phyloP scores from a whole-genome alignment of 495 filamentous ascomycete genomes.

The Platismatia glauca region DNA sequence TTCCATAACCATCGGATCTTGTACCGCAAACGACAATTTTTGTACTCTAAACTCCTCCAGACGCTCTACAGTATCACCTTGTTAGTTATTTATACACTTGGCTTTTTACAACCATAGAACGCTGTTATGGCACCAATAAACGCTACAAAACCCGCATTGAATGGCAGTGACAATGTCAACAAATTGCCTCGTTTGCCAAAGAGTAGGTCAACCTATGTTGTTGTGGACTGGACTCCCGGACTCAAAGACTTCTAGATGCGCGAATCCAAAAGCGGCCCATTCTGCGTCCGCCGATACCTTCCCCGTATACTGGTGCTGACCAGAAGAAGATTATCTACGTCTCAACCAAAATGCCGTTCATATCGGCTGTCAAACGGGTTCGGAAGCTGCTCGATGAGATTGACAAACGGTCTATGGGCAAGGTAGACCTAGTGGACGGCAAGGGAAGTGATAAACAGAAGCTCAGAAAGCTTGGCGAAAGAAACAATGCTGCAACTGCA shows the following conservation, averaged over 20 bases:
- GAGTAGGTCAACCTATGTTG: slow-evolving; percentile 28
- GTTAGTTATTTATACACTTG: not conserved
- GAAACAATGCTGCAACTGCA: not conserved
- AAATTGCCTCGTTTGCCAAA: slow-evolving; percentile 42
- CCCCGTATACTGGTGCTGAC: slow-evolving; percentile 42
- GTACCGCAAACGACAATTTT: not conserved
- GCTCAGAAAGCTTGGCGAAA: slow-evolving; percentile 16
- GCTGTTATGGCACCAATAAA: slow-evolving; percentile 3
- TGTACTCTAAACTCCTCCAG: no score
- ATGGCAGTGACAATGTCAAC: slow-evolving; percentile 18
- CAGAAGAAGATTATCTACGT: slow-evolving; percentile 68
- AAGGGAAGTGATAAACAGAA: slow-evolving; percentile 25
- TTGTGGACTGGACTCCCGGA: slow-evolving; percentile 20
- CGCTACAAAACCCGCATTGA: not conserved
- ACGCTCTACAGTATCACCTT: no score
- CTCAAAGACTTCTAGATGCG: slow-evolving; percentile 27
- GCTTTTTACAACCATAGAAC: not conserved
- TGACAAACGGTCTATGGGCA: slow-evolving; percentile 48
- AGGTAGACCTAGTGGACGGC: slow-evolving; percentile 32
- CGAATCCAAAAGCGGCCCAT: slow-evolving; percentile 60
- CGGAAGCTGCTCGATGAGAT: slow-evolving; percentile 58
- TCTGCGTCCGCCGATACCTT: slow-evolving; percentile 55
- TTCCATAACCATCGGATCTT: not conserved
- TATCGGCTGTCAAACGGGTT: slow-evolving; percentile 73
- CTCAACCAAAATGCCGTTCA: slow-evolving; percentile 64